Evolutionary conservation across 2,329 filamentous ascomycete species (phyloP).

Genomic region (Fusarium sp.): DNA sequence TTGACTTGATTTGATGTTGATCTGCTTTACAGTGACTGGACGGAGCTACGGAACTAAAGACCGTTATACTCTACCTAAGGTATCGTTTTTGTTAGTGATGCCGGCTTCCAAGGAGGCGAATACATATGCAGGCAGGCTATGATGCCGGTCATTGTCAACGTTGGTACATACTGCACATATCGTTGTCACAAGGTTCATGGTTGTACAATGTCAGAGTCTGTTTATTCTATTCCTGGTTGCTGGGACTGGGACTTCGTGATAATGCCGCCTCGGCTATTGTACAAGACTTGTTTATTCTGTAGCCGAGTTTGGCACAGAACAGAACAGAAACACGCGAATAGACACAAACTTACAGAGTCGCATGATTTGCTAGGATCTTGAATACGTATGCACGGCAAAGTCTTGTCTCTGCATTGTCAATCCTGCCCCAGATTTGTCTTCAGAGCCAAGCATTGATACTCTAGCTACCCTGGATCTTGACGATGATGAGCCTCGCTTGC

Average conservation of each 20-base stretch:
- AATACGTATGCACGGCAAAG: conserved; percentile 12
- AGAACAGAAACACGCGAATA: background rate
- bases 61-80: conserved; percentile 1
- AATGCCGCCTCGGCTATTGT: conserved; percentile 1
- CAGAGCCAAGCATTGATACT: conserved; percentile 9
- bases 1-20: background rate
- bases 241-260: conserved; percentile 10
- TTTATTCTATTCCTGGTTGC: background rate
- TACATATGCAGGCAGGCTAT: conserved; percentile 42
- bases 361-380: conserved; percentile 27
- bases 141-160: conserved; percentile 20
- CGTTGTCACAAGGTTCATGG: conserved; percentile 11
- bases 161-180: conserved; percentile 13
- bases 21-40: background rate
- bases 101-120: conserved; percentile 16
- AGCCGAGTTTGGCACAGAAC: background rate
- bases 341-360: background rate
- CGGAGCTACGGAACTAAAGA: conserved; percentile 21
- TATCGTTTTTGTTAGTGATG: conserved; percentile 15
- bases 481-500: conserved; percentile 9
- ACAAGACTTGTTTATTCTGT: background rate
- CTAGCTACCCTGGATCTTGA: conserved; percentile 18
- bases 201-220: background rate
- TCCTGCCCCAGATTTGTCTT: conserved; percentile 17
- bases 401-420: conserved; percentile 26